Conservation (phyloP, 805 yeast genomes). For the Alloascoidea africana region DNA sequence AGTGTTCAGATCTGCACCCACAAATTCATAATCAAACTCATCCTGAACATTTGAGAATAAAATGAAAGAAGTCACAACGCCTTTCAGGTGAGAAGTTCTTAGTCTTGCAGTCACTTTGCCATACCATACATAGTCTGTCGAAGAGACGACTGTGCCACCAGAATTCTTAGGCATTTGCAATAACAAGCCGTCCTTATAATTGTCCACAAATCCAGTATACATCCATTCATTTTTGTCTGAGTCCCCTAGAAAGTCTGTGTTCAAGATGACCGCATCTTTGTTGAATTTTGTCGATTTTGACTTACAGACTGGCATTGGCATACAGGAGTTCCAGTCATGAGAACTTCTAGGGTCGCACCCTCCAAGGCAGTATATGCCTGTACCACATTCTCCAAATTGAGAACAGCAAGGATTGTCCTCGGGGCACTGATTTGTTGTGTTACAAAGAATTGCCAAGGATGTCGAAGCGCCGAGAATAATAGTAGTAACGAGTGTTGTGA, state of each 20-base stretch:
- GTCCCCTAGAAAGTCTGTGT: constrained; percentile 51
- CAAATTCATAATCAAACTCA: constrained; percentile 80
- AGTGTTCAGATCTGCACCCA: constrained; percentile 52
- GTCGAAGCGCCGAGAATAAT: no score
- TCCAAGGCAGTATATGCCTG: constrained; percentile 66
- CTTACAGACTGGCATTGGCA: constrained; percentile 73
- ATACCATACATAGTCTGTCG: constrained; percentile 75
- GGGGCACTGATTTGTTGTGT: constrained; percentile 48
- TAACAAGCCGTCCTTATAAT: constrained; percentile 40
- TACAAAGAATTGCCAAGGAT: constrained; percentile 27
- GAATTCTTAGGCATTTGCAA: constrained; percentile 69
- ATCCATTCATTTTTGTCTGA: constrained; percentile 53
- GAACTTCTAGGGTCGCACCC: constrained; percentile 77
- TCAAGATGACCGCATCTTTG: constrained; percentile 18
- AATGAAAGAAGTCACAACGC: constrained; percentile 81
- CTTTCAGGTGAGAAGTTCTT: constrained; percentile 60
- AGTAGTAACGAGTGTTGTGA: no score
- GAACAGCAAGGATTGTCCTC: constrained; percentile 75
- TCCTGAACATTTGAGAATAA: constrained; percentile 75
- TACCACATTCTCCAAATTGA: constrained; percentile 67
- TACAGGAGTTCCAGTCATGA: constrained; percentile 49
- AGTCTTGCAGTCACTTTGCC: constrained; percentile 60
- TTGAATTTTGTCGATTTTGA: constrained; percentile 17
- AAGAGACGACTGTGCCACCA: constrained; percentile 67
- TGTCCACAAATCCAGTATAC: constrained; percentile 40